These are phyloP conservation scores for Polyporus tsugae DNA, from an alignment of 1,284 basidiomycete genomes.

Conservation along the genomic window DNA sequence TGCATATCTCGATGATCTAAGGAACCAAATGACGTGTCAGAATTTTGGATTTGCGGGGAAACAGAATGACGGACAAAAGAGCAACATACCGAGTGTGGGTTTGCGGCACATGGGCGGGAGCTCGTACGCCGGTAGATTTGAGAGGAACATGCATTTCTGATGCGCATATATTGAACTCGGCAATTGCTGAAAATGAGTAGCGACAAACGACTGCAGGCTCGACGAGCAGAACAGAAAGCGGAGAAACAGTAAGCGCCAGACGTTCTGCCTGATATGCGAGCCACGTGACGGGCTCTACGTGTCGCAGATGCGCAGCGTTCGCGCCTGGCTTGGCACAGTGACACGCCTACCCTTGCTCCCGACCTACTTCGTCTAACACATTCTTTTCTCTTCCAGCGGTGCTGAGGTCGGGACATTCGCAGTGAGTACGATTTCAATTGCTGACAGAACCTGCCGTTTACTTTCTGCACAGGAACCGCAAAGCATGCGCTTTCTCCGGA, in stretches of 20 bases:
- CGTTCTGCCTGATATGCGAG: not conserved
- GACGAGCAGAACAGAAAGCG: too few relatives aligned
- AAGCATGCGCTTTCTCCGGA: slow-evolving; percentile 36
- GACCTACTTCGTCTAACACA: not conserved
- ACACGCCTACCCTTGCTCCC: slow-evolving; percentile 15
- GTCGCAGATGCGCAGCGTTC: slow-evolving; percentile 28
- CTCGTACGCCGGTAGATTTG: too few relatives aligned
- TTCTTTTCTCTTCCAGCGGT: slow-evolving; percentile 2
- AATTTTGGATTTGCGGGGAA: too few relatives aligned
- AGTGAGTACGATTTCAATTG: not conserved
- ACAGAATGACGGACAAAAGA: too few relatives aligned
- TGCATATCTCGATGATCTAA: not conserved
- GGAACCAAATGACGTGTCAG: too few relatives aligned
- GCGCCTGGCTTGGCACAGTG: slow-evolving; percentile 34
- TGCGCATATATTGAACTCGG: too few relatives aligned
- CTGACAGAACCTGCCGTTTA: not conserved
- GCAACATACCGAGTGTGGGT: too few relatives aligned
- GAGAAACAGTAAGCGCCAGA: not conserved
- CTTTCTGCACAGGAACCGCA: slow-evolving; percentile 12
- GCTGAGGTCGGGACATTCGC: slow-evolving; percentile 1
- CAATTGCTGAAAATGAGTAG: too few relatives aligned
- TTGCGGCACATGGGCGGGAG: too few relatives aligned
- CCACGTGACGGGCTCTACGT: slow-evolving; percentile 32
- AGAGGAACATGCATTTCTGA: too few relatives aligned
- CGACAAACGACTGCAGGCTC: too few relatives aligned